Evolutionary conservation across 805 yeast genomes (phyloP).

Genomic region (Kregervanrija delftensis): DNA sequence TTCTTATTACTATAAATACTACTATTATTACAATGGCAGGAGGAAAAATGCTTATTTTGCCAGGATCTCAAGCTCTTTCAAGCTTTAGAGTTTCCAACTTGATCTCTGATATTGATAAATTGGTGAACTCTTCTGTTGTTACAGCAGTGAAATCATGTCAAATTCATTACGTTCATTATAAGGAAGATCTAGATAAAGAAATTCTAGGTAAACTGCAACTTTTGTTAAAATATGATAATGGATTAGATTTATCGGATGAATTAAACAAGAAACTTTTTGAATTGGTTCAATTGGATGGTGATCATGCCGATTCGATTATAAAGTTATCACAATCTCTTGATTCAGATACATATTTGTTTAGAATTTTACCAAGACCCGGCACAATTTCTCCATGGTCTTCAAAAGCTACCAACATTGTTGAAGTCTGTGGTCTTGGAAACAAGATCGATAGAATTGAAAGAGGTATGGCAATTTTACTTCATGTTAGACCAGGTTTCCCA

Average conservation of each 20-base stretch:
- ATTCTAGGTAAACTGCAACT: constrained; percentile 46
- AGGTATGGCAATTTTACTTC: constrained; percentile 71
- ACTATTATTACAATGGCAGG: neutral
- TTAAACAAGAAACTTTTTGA: constrained; percentile 15
- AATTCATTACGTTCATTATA: constrained; percentile 73
- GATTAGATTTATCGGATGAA: constrained; percentile 46
- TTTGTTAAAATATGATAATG: constrained; percentile 69
- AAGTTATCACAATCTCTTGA: constrained; percentile 21
- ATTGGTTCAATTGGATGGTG: constrained; percentile 25
- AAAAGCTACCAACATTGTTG: constrained; percentile 91
- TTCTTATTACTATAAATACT: too few species aligned
- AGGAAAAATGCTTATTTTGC: constrained; percentile 41
- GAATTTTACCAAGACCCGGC: constrained; percentile 87
- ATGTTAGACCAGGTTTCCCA: constrained; percentile 67
- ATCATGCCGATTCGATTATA: constrained; percentile 10
- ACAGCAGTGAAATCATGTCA: constrained; percentile 66
- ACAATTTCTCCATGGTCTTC: constrained; percentile 99
- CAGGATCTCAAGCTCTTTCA: constrained; percentile 90
- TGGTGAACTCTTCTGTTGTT: constrained; percentile 61
- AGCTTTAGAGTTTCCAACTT: constrained; percentile 74
- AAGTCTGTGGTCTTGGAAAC: constrained; percentile 74
- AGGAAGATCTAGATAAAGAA: constrained; percentile 30
- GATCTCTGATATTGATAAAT: constrained; percentile 63
- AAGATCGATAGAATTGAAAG: constrained; percentile 83
- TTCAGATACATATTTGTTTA: constrained; percentile 48